Evolutionary conservation across 75 land plant genomes (phyloP), one percentile per base, ranked within the genome.

Genomic region (Gnetum montanum): DNA sequence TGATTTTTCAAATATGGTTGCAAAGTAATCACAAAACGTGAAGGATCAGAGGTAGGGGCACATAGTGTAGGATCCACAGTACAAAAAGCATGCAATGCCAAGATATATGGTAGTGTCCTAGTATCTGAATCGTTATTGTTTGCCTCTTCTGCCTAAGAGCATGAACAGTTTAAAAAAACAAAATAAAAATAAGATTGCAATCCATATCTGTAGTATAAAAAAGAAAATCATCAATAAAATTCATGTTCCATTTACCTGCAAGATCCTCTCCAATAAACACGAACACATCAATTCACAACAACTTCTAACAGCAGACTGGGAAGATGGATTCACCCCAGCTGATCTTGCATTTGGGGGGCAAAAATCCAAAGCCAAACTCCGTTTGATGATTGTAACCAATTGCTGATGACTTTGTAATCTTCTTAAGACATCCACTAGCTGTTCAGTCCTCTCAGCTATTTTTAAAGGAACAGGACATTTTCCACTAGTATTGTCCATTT

Each of bases 251-350:
- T n/a, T 26, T 65, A 90, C 99, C 97, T 95, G 87, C 66, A 95
- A 72, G 44, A 95, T 81, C 43, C 74, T 78, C 56, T 95, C 99
- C 45, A 95, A 60, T 43, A 95, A 76, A 64, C 85, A 84, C 66
- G 79, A 87, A 83, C 99, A 95, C 82, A 95, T 95, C 34, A 90
- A 44, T 64, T 95, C 97, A 65, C 99, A 90, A 27, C 92, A 86
- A 44, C 65, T 81, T 27, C 96, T 76, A 5, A 90, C 97, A 31
- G 88, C 67, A 51, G 89, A 81, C 49, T 86, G 74, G 11, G 66
- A 76, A 2, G 80, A 59, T 25, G 79, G 70, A 68, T 68, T 84
- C 48, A 86, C 67, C 8, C 88, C 83, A 58, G 62, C 66, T 67
- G 77, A 90, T 61, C 85, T 95, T 33, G 85, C 61, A 37, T 78